Evolutionary conservation across 768 basidiomycete species (phyloP).

Genomic region (Pseudohyphozyma bogoriensis): DNA sequence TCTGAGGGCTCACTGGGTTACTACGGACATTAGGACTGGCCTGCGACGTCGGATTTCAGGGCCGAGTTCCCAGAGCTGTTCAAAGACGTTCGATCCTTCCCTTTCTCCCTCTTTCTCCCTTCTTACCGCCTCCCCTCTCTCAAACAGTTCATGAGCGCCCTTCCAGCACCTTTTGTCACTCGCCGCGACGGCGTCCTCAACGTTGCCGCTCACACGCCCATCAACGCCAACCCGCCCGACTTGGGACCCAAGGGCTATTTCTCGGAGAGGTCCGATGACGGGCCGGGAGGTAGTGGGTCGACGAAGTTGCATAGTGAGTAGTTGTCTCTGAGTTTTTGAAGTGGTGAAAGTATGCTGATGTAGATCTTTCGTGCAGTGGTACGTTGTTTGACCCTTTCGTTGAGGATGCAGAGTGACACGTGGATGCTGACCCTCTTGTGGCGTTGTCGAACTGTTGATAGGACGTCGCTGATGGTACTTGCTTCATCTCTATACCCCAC

Average conservation of each 20-base stretch:
- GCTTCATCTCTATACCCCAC: neutral
- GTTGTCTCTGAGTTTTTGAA: neutral
- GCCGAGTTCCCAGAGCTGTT: slow-evolving; percentile 71
- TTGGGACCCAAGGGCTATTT: slow-evolving; percentile 56
- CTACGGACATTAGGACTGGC: slow-evolving; percentile 66
- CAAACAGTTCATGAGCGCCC: slow-evolving; percentile 53
- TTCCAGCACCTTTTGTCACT: slow-evolving; percentile 85
- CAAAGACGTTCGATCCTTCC: slow-evolving; percentile 45
- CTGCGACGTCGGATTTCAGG: slow-evolving; percentile 74
- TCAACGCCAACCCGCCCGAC: slow-evolving; percentile 66
- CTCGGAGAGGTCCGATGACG: slow-evolving; percentile 50
- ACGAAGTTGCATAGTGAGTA: slow-evolving; percentile 82
- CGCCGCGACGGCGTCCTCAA: slow-evolving; percentile 80
- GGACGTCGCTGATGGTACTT: slow-evolving; percentile 28
- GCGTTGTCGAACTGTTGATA: neutral
- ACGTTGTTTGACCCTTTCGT: neutral
- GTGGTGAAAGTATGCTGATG: too few relatives aligned
- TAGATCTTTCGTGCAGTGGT: neutral
- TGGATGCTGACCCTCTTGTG: neutral
- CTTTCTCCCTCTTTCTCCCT: neutral
- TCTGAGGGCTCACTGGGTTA: neutral
- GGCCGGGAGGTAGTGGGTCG: slow-evolving; percentile 62
- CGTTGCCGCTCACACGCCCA: slow-evolving; percentile 78
- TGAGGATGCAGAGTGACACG: neutral
- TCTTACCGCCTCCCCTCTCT: neutral